Percentiles rank a stretch among this genome's conserved stretches.
These are phyloP conservation scores for Corymbia maculata DNA, from an alignment of 345 rosid species.

Conservation along the genomic window DNA sequence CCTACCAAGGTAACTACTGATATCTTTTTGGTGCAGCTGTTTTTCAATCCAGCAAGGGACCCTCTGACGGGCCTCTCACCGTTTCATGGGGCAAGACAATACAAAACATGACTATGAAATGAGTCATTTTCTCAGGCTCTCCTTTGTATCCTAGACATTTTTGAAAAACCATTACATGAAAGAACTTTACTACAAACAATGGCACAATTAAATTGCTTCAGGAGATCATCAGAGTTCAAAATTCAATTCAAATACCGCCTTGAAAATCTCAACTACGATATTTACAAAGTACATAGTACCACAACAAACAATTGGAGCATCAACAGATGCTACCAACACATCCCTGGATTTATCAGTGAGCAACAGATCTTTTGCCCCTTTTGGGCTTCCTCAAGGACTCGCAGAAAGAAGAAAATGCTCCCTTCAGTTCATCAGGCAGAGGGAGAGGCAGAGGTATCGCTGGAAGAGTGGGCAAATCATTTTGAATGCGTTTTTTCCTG, in stretches of 20 bases:
- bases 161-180: neutral
- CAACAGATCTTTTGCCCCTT: neutral
- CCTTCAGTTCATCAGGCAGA: constrained; percentile 57
- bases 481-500: neutral
- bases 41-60: neutral
- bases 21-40: neutral
- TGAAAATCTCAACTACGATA: neutral
- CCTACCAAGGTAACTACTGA: neutral
- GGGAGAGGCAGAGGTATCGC: constrained; percentile 52
- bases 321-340: neutral
- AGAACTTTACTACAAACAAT: neutral
- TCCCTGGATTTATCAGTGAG: neutral
- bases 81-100: neutral
- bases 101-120: neutral
- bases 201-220: neutral
- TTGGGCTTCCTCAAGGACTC: constrained; percentile 38
- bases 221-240: neutral
- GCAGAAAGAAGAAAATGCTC: constrained; percentile 63
- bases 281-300: neutral
- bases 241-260: neutral
- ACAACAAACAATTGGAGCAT: neutral
- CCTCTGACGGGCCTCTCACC: neutral
- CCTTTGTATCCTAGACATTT: neutral
- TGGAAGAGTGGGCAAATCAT: constrained; percentile 14
- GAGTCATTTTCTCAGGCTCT: neutral